A percentile compares a stretch with the other conserved stretches of the same genome.
phyloP scores from a whole-genome alignment of 805 yeast genomes.

The Teunomyces gatunensis region DNA sequence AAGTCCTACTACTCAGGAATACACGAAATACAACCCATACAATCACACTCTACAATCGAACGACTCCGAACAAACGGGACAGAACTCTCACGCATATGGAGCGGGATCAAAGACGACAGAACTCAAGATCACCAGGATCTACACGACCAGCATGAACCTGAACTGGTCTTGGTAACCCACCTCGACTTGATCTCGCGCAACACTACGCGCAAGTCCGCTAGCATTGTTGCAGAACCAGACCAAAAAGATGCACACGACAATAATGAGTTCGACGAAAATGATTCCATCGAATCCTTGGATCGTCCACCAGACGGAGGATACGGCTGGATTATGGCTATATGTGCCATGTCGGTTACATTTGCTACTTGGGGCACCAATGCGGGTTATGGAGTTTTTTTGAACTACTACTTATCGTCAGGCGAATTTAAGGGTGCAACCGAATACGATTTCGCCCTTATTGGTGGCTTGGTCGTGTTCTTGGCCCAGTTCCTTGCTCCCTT shows the following conservation, averaged over 20 bases:
- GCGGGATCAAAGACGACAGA: slow-evolving; percentile 22
- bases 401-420: slow-evolving; percentile 42
- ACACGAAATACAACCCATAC: neutral
- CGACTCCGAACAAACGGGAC: slow-evolving; percentile 10
- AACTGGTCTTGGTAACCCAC: slow-evolving; percentile 15
- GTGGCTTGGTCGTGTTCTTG: slow-evolving; percentile 46
- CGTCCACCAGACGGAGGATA: slow-evolving; percentile 45
- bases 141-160: slow-evolving; percentile 11
- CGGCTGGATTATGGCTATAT: slow-evolving; percentile 54
- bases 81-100: slow-evolving; percentile 15
- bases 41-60: neutral
- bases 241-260: slow-evolving; percentile 3
- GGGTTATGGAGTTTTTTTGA: slow-evolving; percentile 56
- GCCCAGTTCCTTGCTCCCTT: slow-evolving; percentile 60
- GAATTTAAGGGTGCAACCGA: slow-evolving; percentile 43
- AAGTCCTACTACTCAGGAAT: neutral
- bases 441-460: slow-evolving; percentile 51
- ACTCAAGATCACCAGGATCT: slow-evolving; percentile 16
- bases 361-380: slow-evolving; percentile 60
- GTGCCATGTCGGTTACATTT: slow-evolving; percentile 43
- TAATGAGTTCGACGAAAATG: neutral
- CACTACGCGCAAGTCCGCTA: slow-evolving; percentile 3
- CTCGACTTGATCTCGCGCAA: slow-evolving; percentile 13
- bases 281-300: neutral
- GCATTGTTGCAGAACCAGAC: neutral